Base-by-base conservation (phyloP, 2,329 filamentous ascomycete species). In the Sporothrix curviconia region DNA sequence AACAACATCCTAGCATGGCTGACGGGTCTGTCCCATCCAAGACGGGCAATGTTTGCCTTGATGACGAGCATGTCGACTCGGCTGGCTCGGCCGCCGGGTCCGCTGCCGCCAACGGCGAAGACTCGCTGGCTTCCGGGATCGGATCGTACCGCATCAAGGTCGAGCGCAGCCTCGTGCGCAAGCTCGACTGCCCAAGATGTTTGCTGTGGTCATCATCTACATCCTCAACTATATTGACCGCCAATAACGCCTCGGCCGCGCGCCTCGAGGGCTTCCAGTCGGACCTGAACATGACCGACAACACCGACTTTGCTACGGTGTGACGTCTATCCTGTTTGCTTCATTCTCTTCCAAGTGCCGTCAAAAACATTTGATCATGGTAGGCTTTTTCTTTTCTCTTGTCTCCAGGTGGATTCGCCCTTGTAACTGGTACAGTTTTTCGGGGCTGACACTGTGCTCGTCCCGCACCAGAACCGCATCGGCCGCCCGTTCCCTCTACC, bases 401-500 rank as follows among this genome's bases (percentile, higher is more conserved):
- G 5, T 30, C 43, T 32, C 4, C 43, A 28, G 12, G 24, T 19
- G 8, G 3, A 3, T 5, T 25, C 7, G 12, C 22, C 6, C 19
- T 34, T 9, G n/a, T 49, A n/a, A 34, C 44, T 22, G 7, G 4
- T 9, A 25, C 17, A 4, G 14, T 22, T n/a, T n/a, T 1, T 17
- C n/a, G n/a, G n/a, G n/a, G n/a, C n/a, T n/a, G n/a, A n/a, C n/a
- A n/a, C n/a, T n/a, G n/a, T n/a, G n/a, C n/a, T n/a, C n/a, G n/a
- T n/a, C n/a, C n/a, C n/a, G n/a, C n/a, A n/a, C n/a, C n/a, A 42
- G 37, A 53, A 53, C 25, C 34, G 34, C 6, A 59, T 60, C 39
- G 52, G 56, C 12, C 56, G 59, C 11, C 59, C 59, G n/a, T 60
- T n/a, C 56, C 15, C 32, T 56, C 6, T 61, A 59, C 14, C 47